phyloP scores from a whole-genome alignment of 345 rosid genomes.

The Arabis alpina region DNA sequence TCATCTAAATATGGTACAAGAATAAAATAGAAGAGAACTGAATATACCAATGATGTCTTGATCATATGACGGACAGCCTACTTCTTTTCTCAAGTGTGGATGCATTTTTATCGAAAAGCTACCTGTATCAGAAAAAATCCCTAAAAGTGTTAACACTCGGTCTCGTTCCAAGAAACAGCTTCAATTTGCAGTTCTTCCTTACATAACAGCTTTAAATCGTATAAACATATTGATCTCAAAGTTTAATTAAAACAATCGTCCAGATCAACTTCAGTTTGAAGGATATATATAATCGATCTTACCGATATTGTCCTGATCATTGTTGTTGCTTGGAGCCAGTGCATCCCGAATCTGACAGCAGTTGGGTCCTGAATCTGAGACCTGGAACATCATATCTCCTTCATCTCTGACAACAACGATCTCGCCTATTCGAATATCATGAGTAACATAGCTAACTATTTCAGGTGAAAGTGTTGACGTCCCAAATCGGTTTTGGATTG shows the following conservation, averaged over 20 bases:
- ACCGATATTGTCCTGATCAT: constrained; percentile 29
- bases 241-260: not conserved
- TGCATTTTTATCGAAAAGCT: not conserved
- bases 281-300: constrained; percentile 8
- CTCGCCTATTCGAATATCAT: constrained; percentile 13
- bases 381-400: constrained; percentile 12
- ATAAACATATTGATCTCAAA: not conserved
- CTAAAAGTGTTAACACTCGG: not conserved
- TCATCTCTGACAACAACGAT: constrained; percentile 14
- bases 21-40: constrained; percentile 15
- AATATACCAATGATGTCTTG: constrained; percentile 21
- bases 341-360: constrained; percentile 18
- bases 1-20: constrained; percentile 4
- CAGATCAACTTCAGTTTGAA: constrained; percentile 6
- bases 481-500: constrained; percentile 9
- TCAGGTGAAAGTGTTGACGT: not conserved
- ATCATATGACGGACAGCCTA: constrained; percentile 14
- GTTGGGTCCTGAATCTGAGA: constrained; percentile 22
- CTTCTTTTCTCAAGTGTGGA: constrained; percentile 16
- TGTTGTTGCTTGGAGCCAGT: constrained; percentile 14
- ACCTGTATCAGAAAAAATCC: constrained; percentile 23
- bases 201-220: not conserved
- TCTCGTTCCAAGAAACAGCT: not conserved
- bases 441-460: constrained; percentile 4
- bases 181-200: constrained; percentile 8